Evolutionary conservation across 257 asterid genomes (phyloP), one percentile per base, ranked within the genome.

Genomic region (Forsythia suspensa): DNA sequence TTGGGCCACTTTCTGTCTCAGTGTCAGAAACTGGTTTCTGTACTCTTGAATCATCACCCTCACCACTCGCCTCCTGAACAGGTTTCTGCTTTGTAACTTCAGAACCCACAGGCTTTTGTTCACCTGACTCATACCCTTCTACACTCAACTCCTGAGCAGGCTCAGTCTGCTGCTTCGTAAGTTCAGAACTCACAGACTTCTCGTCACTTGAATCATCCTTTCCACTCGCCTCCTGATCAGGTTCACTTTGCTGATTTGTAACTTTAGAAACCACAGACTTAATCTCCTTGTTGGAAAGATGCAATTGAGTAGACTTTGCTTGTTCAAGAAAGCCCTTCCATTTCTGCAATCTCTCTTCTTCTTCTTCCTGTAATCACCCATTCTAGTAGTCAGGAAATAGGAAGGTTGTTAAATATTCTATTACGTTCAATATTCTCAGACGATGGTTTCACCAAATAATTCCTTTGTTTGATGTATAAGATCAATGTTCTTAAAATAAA

Each of bases 291-390:
- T 77, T 78, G 18, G 84, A 75, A 52, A 18, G 68, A 44, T 81
- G 84, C 44, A 77, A 74, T 73, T 73, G 80, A 61, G 81, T 77
- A 70, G 86, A 76, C 74, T 72, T 89, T 72, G 73, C 85, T 77
- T 88, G 93, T 87, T 85, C 84, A 46, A 95, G 94, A 86, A 95
- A 95, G 71, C 34, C 20, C 83, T 85, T 90, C 99, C 99, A 95
- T 88, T 90, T 95, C 71, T 80, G 77, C 79, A 78, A 81, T 81
- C 99, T 88, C 90, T 95, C 99, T 77, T 70, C 91, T 88, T 95
- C 99, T 89, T 95, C 99, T 77, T 88, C 94, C 99, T 95, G 85
- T 72, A 86, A 85, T 21, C 18, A 72, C 18, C 16, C 61, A 85
- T 63, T 63, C 70, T 63, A 10, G 37, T 4, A 9, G 8, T 63